phyloP scores from a whole-genome alignment of 2,329 filamentous ascomycete genomes.

The Drechslera avenae region DNA sequence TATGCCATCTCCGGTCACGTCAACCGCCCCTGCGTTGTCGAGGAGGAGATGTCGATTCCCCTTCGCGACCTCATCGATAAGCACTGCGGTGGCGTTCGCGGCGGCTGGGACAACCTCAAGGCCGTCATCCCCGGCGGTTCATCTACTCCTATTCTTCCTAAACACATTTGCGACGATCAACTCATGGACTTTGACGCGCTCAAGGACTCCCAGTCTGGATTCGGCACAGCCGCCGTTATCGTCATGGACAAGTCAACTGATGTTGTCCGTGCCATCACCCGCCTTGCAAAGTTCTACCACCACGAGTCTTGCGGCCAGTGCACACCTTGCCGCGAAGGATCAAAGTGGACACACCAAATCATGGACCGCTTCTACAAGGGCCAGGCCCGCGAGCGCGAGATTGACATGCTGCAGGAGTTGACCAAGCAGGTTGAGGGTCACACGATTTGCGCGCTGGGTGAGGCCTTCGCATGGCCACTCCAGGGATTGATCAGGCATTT shows the following conservation, averaged over 20 bases:
- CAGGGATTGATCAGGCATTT: slow-evolving; percentile 99
- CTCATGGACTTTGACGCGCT: slow-evolving; percentile 99
- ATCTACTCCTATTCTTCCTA: slow-evolving; percentile 93
- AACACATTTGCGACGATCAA: slow-evolving; percentile 87
- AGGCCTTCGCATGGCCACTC: slow-evolving; percentile 98
- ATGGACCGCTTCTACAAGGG: slow-evolving; percentile 96
- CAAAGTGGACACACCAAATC: slow-evolving; percentile 99
- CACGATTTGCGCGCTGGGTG: slow-evolving; percentile 96
- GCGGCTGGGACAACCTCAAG: slow-evolving; percentile 96
- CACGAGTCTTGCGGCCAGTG: slow-evolving; percentile 99
- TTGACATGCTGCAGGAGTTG: slow-evolving; percentile 98
- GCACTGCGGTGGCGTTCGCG: slow-evolving; percentile 95
- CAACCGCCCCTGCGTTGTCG: slow-evolving; percentile 97
- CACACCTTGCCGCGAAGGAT: slow-evolving; percentile 98
- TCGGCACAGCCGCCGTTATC: slow-evolving; percentile 95
- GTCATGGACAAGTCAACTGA: slow-evolving; percentile 99
- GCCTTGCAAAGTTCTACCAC: slow-evolving; percentile 95
- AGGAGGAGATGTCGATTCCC: slow-evolving; percentile 99
- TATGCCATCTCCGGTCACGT: slow-evolving; percentile 98
- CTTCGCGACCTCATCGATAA: slow-evolving; percentile 95
- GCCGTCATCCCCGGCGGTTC: slow-evolving; percentile 96
- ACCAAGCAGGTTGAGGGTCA: slow-evolving; percentile 99
- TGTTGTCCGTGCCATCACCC: slow-evolving; percentile 89
- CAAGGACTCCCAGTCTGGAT: slow-evolving; percentile 96
- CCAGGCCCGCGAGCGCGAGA: slow-evolving; percentile 85